Percentiles rank a stretch among this genome's conserved stretches.
Conservation (phyloP, 306 rosid species). For the Phaseolus lunatus region DNA sequence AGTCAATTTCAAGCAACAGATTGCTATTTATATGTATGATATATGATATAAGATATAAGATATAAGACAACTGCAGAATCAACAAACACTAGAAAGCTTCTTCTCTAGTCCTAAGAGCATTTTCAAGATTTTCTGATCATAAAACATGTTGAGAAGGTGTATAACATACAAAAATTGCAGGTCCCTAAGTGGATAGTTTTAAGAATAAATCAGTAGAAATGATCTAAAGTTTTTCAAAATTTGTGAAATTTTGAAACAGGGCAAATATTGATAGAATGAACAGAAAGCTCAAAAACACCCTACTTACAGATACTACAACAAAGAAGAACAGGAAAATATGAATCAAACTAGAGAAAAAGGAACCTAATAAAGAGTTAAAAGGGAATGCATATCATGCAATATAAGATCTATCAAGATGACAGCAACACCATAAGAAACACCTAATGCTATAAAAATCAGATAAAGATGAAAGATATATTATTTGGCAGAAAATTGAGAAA, state of each 20-base stretch:
- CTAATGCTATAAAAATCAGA: neutral
- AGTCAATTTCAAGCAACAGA: neutral
- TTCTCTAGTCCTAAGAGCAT: neutral
- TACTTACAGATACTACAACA: no score
- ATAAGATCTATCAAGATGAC: neutral
- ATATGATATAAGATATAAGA: neutral
- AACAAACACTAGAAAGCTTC: neutral
- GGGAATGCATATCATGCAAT: neutral
- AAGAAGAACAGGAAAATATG: no score
- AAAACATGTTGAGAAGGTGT: slow-evolving; percentile 11
- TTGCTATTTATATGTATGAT: neutral
- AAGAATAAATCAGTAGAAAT: neutral
- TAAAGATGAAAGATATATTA: neutral
- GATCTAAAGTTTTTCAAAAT: no score
- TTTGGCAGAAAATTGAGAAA: neutral
- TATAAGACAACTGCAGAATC: neutral
- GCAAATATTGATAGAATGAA: no score
- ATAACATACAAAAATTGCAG: neutral
- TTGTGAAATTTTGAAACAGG: no score
- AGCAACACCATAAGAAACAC: neutral
- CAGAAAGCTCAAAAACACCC: no score
- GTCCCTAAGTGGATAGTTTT: neutral
- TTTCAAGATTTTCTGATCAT: neutral
- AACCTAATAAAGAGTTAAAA: neutral
- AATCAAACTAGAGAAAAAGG: no score